Conservation (phyloP, 352 stramenopile species). For the Hyaloperonospora brassicae region DNA sequence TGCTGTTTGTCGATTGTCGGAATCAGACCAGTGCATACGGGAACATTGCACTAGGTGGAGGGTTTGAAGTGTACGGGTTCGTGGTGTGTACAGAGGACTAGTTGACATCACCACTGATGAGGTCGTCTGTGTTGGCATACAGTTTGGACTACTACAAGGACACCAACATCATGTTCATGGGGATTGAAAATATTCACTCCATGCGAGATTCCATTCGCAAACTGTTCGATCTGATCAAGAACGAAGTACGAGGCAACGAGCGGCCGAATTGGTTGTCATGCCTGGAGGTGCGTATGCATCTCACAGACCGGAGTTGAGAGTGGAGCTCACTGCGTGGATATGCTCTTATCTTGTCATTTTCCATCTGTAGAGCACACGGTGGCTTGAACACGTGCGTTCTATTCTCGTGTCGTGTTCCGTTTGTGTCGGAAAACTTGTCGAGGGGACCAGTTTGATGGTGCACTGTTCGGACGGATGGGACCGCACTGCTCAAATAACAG, state of each 20-base stretch:
- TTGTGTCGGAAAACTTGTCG: constrained; percentile 84
- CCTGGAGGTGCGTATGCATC: constrained; percentile 45
- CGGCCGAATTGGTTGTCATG: constrained; percentile 72
- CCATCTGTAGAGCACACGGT: constrained; percentile 46
- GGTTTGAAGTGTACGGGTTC: constrained; percentile 73
- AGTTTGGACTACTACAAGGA: constrained; percentile 77
- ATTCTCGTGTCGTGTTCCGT: constrained; percentile 85
- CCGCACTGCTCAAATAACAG: constrained; percentile 93
- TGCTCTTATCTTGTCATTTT: constrained; percentile 1
- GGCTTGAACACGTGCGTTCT: constrained; percentile 76
- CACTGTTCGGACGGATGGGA: constrained; percentile 99
- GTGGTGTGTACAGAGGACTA: not conserved
- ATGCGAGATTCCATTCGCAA: constrained; percentile 83
- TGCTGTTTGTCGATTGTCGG: constrained; percentile 76
- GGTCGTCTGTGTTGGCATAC: constrained; percentile 7
- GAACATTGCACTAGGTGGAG: constrained; percentile 69
- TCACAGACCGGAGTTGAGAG: not conserved
- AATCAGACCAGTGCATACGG: constrained; percentile 83
- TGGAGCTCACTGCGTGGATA: constrained; percentile 1
- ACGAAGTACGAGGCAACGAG: constrained; percentile 73
- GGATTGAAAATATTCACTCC: constrained; percentile 91
- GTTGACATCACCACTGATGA: not conserved
- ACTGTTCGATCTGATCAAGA: constrained; percentile 79
- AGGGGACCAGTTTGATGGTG: constrained; percentile 92
- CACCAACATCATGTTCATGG: constrained; percentile 74